Evolutionary conservation across 306 rosid genomes (phyloP).

Genomic region (Carpinus fangiana): DNA sequence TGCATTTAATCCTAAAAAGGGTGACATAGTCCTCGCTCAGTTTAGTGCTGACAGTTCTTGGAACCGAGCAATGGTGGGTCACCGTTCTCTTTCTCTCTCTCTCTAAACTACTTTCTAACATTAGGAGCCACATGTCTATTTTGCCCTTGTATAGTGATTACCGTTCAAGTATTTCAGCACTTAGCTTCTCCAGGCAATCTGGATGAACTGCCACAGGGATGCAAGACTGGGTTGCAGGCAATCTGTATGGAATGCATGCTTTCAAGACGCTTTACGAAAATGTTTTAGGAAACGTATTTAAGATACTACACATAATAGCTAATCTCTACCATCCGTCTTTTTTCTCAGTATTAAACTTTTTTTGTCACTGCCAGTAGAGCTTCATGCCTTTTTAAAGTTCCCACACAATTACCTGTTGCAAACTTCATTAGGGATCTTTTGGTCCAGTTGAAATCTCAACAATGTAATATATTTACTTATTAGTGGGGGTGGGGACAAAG

Average conservation of each 20-base stretch:
- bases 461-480: too few relatives aligned
- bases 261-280: neutral
- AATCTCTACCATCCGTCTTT: neutral
- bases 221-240: neutral
- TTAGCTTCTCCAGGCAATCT: slow-evolving; percentile 2
- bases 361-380: neutral
- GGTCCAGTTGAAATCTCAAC: too few relatives aligned
- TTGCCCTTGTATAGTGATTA: neutral
- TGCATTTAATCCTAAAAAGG: slow-evolving; percentile 89
- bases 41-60: slow-evolving; percentile 80
- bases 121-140: neutral
- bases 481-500: neutral
- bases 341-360: neutral
- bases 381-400: neutral
- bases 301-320: neutral
- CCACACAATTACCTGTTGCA: neutral
- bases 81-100: neutral
- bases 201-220: neutral
- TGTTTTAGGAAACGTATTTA: neutral
- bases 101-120: neutral
- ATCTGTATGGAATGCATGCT: neutral
- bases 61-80: slow-evolving; percentile 94
- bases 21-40: slow-evolving; percentile 86
- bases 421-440: neutral
- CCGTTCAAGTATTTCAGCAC: neutral